These are phyloP conservation scores for Rubus parviflorus DNA, from an alignment of 306 rosid species.

Conservation along the genomic window DNA sequence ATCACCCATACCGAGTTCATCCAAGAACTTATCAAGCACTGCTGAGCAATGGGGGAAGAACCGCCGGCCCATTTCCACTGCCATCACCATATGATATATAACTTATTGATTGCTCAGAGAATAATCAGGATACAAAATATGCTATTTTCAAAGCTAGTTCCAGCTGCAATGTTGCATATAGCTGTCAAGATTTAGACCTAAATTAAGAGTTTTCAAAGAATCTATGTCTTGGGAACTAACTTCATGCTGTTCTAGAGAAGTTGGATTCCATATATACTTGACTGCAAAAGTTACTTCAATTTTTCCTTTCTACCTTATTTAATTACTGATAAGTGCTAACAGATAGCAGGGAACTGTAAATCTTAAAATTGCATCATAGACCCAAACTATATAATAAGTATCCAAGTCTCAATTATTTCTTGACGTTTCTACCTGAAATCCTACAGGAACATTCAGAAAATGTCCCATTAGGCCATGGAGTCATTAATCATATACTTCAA, in stretches of 20 bases:
- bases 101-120: constrained; percentile 8
- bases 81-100: constrained; percentile 11
- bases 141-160: not conserved
- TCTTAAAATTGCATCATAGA: not conserved
- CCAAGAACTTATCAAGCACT: constrained; percentile 76
- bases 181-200: not conserved
- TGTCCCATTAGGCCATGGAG: not conserved
- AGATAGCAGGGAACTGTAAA: not conserved
- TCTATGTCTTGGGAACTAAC: not conserved
- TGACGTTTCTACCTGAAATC: not conserved
- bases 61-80: constrained; percentile 84
- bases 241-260: not conserved
- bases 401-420: not conserved
- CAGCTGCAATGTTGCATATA: constrained; percentile 13
- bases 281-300: not conserved
- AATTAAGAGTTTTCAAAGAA: not conserved
- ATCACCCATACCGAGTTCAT: constrained; percentile 71
- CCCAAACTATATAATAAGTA: not conserved
- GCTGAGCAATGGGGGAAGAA: constrained; percentile 94
- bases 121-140: not conserved
- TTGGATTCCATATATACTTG: not conserved
- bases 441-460: not conserved
- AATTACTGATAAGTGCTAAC: not conserved
- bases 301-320: not conserved
- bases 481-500: not conserved